Evolutionary conservation across 1,284 basidiomycete species (phyloP).

Genomic region (Puccinia triticina): DNA sequence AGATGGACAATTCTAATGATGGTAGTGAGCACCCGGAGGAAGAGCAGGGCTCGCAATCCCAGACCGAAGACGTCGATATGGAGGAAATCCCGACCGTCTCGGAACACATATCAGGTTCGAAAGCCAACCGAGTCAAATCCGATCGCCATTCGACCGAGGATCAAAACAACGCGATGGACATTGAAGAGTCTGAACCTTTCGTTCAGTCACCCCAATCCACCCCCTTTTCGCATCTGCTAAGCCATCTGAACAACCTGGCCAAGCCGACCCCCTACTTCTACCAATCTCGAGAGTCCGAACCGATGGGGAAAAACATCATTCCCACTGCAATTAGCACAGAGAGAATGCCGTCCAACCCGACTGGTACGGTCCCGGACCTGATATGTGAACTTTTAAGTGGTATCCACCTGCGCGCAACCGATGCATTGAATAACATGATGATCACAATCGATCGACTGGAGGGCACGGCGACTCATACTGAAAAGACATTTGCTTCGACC

Average conservation of each 20-base stretch:
- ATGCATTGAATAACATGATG: conserved; percentile 41
- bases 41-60: conserved; percentile 1
- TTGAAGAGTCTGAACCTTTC: conserved; percentile 2
- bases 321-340: conserved; percentile 14
- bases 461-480: neutral
- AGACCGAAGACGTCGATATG: conserved; percentile 41
- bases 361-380: neutral
- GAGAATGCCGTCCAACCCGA: neutral
- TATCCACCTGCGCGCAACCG: conserved; percentile 35
- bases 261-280: conserved; percentile 23
- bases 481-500: conserved; percentile 1
- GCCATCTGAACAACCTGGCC: conserved; percentile 17
- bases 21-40: neutral
- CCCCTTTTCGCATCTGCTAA: conserved; percentile 13
- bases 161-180: conserved; percentile 6
- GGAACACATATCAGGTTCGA: neutral
- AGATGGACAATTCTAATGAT: neutral
- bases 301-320: neutral
- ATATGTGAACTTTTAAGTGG: conserved; percentile 37
- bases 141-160: conserved; percentile 29
- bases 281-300: conserved; percentile 15
- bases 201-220: neutral
- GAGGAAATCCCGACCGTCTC: conserved; percentile 5
- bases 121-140: neutral
- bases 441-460: conserved; percentile 34